Evolutionary conservation across 2,329 filamentous ascomycete genomes (phyloP).

Genomic region (Coniosporium tulheliwenetii): DNA sequence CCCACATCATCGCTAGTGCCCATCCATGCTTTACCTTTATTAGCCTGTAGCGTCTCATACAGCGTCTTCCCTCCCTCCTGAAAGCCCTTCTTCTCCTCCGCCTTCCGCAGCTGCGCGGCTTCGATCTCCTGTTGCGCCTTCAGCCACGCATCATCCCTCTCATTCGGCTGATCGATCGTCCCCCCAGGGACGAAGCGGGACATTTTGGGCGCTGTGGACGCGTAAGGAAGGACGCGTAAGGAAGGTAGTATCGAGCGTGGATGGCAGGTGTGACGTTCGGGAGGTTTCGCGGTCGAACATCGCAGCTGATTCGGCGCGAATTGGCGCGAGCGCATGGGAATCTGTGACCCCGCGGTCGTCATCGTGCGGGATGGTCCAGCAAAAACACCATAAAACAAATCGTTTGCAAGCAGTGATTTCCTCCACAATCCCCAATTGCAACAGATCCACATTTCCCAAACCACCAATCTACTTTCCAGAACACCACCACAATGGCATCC

Average conservation of each 20-base stretch:
- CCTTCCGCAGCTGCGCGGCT: slow-evolving; percentile 38
- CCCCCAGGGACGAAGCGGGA: slow-evolving; percentile 39
- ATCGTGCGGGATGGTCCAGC: no score
- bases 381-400: no score
- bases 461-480: slow-evolving; percentile 4
- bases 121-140: slow-evolving; percentile 50
- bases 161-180: slow-evolving; percentile 26
- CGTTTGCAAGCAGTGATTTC: not conserved
- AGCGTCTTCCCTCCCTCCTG: slow-evolving; percentile 44
- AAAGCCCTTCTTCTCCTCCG: slow-evolving; percentile 25
- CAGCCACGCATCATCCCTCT: slow-evolving; percentile 45
- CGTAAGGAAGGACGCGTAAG: no score
- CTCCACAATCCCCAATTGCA: not conserved
- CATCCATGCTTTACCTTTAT: slow-evolving; percentile 45
- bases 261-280: not conserved
- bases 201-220: slow-evolving; percentile 12
- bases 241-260: no score
- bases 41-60: slow-evolving; percentile 63
- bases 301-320: no score
- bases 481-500: no score
- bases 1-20: not conserved
- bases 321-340: no score
- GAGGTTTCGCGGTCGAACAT: not conserved
- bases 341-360: no score
- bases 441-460: not conserved